Base-by-base conservation (phyloP, 164 flowering plant genomes). In the Buxus sempervirens region DNA sequence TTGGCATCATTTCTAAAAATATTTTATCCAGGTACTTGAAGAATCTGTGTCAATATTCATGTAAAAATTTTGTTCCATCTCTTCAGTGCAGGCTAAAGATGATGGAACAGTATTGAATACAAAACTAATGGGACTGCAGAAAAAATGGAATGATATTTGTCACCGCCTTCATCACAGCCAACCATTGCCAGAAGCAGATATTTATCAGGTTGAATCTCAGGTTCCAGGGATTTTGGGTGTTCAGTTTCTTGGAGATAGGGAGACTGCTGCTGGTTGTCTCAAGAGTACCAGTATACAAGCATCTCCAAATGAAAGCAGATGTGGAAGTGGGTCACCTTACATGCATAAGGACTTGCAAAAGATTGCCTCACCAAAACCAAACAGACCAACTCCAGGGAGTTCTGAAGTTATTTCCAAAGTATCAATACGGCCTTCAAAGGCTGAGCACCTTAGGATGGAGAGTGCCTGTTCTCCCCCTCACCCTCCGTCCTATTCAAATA, bases 81-180 rank as follows among this genome's bases (percentile, higher is more conserved):
- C 71, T 87, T 78, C 91, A 85, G 92, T 85, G 90, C 96, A 90
- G 98, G 86, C 88, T 81, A 83, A 75, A 81, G 85, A 88, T 65
- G 91, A 82, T 80, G 76, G 80, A 59, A 26, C 76, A 69, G 63
- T 72, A 49, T 63, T 84, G 73, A 77, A 73, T 77, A 74, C 80
- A 55, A 81, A 73, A 76, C 67, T 85, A 57, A 25, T 69, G 62
- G 86, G 71, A 3, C 51, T 88, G 67, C 88, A 85, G 65, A 88
- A 72, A 77, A 93, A 88, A 75, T 86, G 93, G 91, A 76, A 73
- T 61, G 82, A 80, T 64, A 75, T 76, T n/a, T 89, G 95, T 68
- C 89, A 76, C 62, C 79, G 70, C 28, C 81, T 78, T 72, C 86
- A 85, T 65, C 80, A 76, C 21, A 59, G 55, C 56, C 70, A 26